Conservation (phyloP, 306 rosid genomes). For the Hippophae tibetana region DNA sequence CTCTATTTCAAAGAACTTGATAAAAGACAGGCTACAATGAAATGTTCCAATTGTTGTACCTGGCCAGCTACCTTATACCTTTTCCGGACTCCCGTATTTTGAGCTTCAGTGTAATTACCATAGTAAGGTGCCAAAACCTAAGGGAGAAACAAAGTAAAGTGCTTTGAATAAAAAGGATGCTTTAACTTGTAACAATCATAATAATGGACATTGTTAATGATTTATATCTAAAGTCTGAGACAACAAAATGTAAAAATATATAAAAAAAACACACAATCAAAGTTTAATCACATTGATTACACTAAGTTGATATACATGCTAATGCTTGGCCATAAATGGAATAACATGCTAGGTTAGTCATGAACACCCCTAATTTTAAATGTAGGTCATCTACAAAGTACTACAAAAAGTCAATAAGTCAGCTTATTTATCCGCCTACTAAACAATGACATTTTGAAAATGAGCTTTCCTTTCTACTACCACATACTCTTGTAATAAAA, state of each 20-base stretch:
- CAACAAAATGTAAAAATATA: not conserved
- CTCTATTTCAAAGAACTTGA: not conserved
- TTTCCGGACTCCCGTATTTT: constrained; percentile 53
- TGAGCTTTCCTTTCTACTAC: not conserved
- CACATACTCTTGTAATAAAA: not conserved
- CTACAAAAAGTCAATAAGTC: no score
- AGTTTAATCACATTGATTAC: no score
- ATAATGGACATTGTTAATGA: not conserved
- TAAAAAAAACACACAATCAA: no score
- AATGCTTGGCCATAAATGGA: no score
- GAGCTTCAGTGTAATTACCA: constrained; percentile 52
- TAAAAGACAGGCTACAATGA: constrained; percentile 13
- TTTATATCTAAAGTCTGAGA: not conserved
- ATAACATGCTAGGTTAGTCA: no score
- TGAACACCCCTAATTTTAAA: no score
- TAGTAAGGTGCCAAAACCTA: constrained; percentile 80
- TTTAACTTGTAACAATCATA: not conserved
- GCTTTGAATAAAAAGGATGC: constrained; percentile 3
- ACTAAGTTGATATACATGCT: no score
- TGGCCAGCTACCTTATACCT: constrained; percentile 64
- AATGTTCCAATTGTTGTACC: constrained; percentile 39
- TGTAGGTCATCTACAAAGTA: no score
- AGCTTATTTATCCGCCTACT: no score
- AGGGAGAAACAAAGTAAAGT: constrained; percentile 16
- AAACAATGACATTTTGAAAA: not conserved